Evolutionary conservation across 768 basidiomycete species (phyloP).

Genomic region (Pulveroboletus frians): DNA sequence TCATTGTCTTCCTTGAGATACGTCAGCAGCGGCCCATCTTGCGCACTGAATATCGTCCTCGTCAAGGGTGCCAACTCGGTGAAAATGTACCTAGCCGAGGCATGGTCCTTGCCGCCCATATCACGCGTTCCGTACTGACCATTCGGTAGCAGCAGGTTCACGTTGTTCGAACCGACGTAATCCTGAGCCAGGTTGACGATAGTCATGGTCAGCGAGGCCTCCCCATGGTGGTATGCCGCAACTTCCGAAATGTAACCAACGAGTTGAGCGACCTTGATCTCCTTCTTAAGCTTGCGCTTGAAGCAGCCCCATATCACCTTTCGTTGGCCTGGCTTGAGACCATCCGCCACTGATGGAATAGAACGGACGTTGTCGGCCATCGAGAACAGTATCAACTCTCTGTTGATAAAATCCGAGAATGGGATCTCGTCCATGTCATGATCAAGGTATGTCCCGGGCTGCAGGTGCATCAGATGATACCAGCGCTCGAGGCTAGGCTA

Average conservation of each 20-base stretch:
- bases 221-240: slow-evolving; percentile 96
- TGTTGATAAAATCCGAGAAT: slow-evolving; percentile 94
- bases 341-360: slow-evolving; percentile 90
- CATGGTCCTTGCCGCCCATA: slow-evolving; percentile 92
- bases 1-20: slow-evolving; percentile 83
- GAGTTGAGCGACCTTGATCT: slow-evolving; percentile 95
- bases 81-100: slow-evolving; percentile 94
- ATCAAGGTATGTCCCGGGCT: slow-evolving; percentile 93
- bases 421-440: slow-evolving; percentile 84
- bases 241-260: slow-evolving; percentile 94
- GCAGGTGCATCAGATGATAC: slow-evolving; percentile 2
- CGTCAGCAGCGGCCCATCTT: slow-evolving; percentile 82
- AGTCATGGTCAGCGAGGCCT: slow-evolving; percentile 77
- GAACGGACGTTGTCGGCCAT: slow-evolving; percentile 99
- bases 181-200: slow-evolving; percentile 93
- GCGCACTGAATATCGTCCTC: slow-evolving; percentile 70
- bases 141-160: slow-evolving; percentile 80
- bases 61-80: slow-evolving; percentile 74
- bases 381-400: slow-evolving; percentile 95
- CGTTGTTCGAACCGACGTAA: slow-evolving; percentile 93
- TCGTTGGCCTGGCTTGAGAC: slow-evolving; percentile 94
- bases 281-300: slow-evolving; percentile 86
- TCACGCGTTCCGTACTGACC: slow-evolving; percentile 97
- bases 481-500: neutral
- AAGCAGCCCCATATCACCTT: slow-evolving; percentile 97